Evolutionary conservation across 2,329 filamentous ascomycete genomes (phyloP).

Genomic region (Alternaria brassicicola): DNA sequence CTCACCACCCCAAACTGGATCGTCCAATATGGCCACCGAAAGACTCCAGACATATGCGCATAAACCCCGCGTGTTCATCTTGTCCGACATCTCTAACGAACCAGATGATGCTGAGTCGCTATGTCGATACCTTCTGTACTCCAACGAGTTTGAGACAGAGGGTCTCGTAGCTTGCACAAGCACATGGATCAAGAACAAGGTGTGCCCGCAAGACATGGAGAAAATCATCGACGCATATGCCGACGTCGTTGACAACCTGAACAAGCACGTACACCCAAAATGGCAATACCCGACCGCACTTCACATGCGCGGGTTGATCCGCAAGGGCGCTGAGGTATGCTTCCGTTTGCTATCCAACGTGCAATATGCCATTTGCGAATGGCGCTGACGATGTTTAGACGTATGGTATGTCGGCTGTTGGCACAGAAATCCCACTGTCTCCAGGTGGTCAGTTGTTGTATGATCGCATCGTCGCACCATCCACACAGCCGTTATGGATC

Average conservation of each 20-base stretch:
- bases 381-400: constrained; percentile 28
- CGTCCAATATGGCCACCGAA: constrained; percentile 30
- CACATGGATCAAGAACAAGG: constrained; percentile 49
- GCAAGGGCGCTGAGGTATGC: constrained; percentile 41
- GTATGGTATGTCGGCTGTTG: constrained; percentile 48
- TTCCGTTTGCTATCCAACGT: neutral
- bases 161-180: constrained; percentile 50
- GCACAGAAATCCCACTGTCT: constrained; percentile 45
- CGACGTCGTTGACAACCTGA: constrained; percentile 53
- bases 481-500: constrained; percentile 57
- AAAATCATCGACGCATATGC: constrained; percentile 46
- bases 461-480: constrained; percentile 47
- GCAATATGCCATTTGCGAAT: neutral
- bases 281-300: constrained; percentile 40
- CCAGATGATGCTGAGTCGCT: constrained; percentile 50
- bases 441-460: constrained; percentile 56
- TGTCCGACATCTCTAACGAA: constrained; percentile 51
- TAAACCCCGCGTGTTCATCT: constrained; percentile 50
- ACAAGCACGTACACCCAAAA: constrained; percentile 53
- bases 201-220: constrained; percentile 44
- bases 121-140: constrained; percentile 47
- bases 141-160: constrained; percentile 49
- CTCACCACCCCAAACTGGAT: neutral
- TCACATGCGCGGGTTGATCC: constrained; percentile 32
- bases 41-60: constrained; percentile 35